These are phyloP conservation scores for Viola odorata DNA, from an alignment of 345 rosid genomes.

Conservation along the genomic window DNA sequence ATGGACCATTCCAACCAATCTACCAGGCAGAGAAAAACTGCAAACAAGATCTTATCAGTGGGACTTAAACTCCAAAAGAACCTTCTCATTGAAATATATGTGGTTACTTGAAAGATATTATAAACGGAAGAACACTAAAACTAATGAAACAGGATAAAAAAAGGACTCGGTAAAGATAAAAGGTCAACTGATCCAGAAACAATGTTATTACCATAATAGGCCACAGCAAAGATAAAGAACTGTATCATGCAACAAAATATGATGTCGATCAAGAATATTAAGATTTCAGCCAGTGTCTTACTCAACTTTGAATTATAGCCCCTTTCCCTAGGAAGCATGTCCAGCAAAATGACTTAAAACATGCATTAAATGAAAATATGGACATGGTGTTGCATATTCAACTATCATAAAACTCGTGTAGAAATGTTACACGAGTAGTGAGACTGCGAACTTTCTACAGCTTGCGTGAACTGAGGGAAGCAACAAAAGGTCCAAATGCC, in stretches of 20 bases:
- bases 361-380: no score
- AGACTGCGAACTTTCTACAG: slow-evolving; percentile 36
- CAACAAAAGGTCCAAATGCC: slow-evolving; percentile 60
- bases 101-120: no score
- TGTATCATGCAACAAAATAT: not conserved
- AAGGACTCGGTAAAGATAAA: no score
- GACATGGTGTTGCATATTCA: slow-evolving; percentile 6
- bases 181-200: no score
- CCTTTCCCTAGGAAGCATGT: slow-evolving; percentile 3
- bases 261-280: not conserved
- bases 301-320: slow-evolving; percentile 8
- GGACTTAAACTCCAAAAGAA: no score
- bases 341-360: slow-evolving; percentile 2
- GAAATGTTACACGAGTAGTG: not conserved
- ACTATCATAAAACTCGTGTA: slow-evolving; percentile 4
- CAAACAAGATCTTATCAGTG: no score
- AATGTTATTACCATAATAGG: no score
- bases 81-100: no score
- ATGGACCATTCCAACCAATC: no score
- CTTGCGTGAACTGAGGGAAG: slow-evolving; percentile 57
- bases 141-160: no score
- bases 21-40: no score
- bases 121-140: no score
- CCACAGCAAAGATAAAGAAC: not conserved
- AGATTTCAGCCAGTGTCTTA: not conserved